Evolutionary conservation across 2,329 filamentous ascomycete species (phyloP).

Genomic region (Trichoderma breve): DNA sequence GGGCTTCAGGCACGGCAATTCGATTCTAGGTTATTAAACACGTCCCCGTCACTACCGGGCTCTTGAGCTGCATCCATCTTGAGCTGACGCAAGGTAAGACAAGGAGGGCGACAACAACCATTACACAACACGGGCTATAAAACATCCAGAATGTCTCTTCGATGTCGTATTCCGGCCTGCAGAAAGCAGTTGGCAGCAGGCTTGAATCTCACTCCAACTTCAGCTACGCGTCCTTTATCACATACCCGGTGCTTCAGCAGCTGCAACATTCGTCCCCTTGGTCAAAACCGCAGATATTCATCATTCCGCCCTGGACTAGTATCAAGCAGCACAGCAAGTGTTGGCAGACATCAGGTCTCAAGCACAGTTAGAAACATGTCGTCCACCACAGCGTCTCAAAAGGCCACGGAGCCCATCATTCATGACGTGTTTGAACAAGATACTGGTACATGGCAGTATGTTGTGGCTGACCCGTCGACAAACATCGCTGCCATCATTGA

Average conservation of each 20-base stretch:
- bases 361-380: background rate
- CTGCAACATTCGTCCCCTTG: background rate
- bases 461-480: conserved; percentile 54
- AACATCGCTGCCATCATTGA: conserved; percentile 57
- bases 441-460: conserved; percentile 59
- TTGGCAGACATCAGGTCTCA: background rate
- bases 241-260: background rate
- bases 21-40: background rate
- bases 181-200: background rate
- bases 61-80: background rate
- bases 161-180: background rate
- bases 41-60: background rate
- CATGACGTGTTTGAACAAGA: conserved; percentile 40
- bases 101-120: background rate
- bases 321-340: background rate
- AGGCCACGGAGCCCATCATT: conserved; percentile 34
- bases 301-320: background rate
- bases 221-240: background rate
- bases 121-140: background rate
- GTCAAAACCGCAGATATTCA: background rate
- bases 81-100: background rate
- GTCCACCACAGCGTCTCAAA: background rate
- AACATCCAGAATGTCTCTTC: background rate
- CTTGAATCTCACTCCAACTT: background rate
- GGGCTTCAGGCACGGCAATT: background rate